Evolutionary conservation across 257 asterid species (phyloP).

Genomic region (Solanum bulbocastanum): DNA sequence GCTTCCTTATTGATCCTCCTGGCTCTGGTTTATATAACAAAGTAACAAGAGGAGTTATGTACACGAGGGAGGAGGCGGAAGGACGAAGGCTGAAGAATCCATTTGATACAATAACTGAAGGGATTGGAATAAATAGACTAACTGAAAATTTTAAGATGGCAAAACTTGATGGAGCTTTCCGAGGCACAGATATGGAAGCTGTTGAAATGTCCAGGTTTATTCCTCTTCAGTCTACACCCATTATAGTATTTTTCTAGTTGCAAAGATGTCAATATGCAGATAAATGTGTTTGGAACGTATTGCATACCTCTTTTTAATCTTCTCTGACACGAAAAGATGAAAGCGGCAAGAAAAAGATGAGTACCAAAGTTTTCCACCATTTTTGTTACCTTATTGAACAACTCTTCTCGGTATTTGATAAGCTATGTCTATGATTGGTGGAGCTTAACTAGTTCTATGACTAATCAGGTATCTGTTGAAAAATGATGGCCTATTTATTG

Average conservation of each 20-base stretch:
- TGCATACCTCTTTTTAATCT: not conserved
- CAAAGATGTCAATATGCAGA: not conserved
- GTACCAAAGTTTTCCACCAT: not conserved
- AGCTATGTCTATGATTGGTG: not conserved
- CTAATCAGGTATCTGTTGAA: constrained; percentile 57
- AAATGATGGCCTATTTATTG: constrained; percentile 91
- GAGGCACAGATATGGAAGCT: constrained; percentile 79
- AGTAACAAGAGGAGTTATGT: constrained; percentile 95
- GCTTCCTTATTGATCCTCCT: constrained; percentile 90
- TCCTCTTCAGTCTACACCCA: not conserved
- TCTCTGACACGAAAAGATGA: not conserved
- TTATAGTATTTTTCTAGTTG: not conserved
- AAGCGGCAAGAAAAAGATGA: not conserved
- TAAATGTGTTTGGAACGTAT: not conserved
- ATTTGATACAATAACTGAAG: constrained; percentile 89
- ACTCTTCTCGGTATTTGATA: not conserved
- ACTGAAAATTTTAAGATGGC: constrained; percentile 79
- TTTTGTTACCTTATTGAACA: not conserved
- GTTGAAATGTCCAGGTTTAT: constrained; percentile 92
- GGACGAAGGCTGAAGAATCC: constrained; percentile 86
- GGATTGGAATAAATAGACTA: constrained; percentile 86
- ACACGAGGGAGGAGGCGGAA: constrained; percentile 90
- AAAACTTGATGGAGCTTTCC: constrained; percentile 86
- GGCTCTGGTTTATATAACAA: constrained; percentile 95
- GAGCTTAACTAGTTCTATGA: not conserved